Percentiles rank a stretch among this genome's conserved stretches.
Conservation (phyloP, 805 yeast species). For the Clavispora vitiphila region DNA sequence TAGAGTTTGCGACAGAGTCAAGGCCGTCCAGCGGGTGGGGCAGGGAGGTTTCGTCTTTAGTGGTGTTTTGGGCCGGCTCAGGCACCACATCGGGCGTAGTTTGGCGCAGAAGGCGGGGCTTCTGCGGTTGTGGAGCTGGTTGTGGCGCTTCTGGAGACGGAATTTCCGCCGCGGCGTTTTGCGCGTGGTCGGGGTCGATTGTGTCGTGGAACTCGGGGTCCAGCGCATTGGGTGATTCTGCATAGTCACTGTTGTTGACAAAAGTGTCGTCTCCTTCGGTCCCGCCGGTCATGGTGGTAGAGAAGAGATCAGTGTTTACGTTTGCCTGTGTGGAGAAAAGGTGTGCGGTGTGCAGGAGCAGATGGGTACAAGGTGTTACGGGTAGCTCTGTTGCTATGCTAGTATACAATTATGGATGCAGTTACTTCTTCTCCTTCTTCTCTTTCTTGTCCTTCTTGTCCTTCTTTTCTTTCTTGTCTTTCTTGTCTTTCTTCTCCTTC, state of each 20-base stretch:
- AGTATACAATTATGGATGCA: constrained; percentile 1
- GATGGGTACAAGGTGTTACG: too few species aligned
- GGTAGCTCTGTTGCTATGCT: constrained; percentile 1
- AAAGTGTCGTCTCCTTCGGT: constrained; percentile 22
- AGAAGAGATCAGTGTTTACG: neutral
- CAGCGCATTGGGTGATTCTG: neutral
- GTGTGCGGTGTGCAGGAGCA: neutral
- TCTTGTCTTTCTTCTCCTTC: constrained; percentile 23
- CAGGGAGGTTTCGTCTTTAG: neutral
- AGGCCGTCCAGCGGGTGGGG: constrained; percentile 2
- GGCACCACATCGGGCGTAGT: neutral
- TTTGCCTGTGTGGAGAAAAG: neutral
- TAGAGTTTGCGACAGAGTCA: constrained; percentile 1
- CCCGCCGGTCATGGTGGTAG: neutral
- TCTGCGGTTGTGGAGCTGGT: neutral
- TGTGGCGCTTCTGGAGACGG: neutral
- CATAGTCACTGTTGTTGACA: constrained; percentile 37
- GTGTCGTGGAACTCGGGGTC: neutral
- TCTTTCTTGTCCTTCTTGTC: constrained; percentile 10
- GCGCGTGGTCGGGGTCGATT: neutral
- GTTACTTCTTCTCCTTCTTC: neutral
- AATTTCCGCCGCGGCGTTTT: too few species aligned
- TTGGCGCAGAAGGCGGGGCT: neutral
- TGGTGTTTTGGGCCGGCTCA: neutral
- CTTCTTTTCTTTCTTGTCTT: constrained; percentile 20